A percentile compares a stretch with the other conserved stretches of the same genome.
Conservation (phyloP, 371 early-diverging fungal genomes). For the Enterospora canceri region DNA sequence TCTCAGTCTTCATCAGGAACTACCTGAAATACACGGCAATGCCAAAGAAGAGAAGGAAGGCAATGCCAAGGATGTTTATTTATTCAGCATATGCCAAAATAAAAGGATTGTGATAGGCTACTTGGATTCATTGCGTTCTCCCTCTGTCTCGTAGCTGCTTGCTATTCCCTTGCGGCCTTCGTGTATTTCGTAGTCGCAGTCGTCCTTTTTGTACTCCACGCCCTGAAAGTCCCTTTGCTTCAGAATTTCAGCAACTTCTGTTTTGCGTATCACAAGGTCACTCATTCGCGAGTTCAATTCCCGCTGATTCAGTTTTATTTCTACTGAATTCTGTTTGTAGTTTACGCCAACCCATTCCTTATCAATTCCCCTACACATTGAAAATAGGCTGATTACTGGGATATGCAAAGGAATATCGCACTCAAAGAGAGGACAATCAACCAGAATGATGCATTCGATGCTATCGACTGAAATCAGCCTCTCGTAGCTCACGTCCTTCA, state of each 20-base stretch:
- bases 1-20: background rate
- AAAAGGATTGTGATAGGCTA: background rate
- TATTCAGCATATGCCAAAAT: background rate
- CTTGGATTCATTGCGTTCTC: background rate
- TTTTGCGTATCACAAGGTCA: background rate
- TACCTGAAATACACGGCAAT: background rate
- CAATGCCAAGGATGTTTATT: background rate
- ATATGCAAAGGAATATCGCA: conserved; percentile 30
- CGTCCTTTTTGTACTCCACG: conserved; percentile 16
- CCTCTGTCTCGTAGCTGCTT: conserved; percentile 27
- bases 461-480: conserved; percentile 43
- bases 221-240: conserved; percentile 20
- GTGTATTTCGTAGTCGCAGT: conserved; percentile 32
- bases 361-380: conserved; percentile 17
- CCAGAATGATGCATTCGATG: conserved; percentile 42
- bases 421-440: conserved; percentile 46
- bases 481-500: conserved; percentile 42
- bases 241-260: conserved; percentile 18
- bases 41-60: background rate
- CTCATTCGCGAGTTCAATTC: background rate
- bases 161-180: conserved; percentile 38
- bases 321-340: conserved; percentile 7
- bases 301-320: background rate
- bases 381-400: conserved; percentile 43
- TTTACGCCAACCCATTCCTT: conserved; percentile 27